Base-by-base conservation (phyloP, 176 grass and related monocot genomes). In the Ampelocalamus luodianensis region DNA sequence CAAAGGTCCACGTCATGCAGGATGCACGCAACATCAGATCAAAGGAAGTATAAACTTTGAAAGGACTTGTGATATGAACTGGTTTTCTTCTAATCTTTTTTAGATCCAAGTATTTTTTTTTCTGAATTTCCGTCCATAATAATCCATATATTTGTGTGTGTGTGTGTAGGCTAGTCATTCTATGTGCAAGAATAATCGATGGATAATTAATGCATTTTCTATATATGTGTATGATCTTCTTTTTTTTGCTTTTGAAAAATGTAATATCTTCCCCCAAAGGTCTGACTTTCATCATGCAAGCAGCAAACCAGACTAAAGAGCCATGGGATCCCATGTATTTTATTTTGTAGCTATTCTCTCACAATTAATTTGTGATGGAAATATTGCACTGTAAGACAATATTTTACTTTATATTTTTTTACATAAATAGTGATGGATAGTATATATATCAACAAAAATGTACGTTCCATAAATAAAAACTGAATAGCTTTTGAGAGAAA, bases 1-100 rank as follows among this genome's bases (percentile, higher is more conserved):
- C 76, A 71, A 50, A 87, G 54, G 81, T 91, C 89, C 54, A 84
- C 80, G 60, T 91, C 85, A 80, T 87, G 76, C 75, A 84, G 68
- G 63, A 38, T 74, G 76, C 81, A 88, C 85, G 89, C 85, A 91
- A 85, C 81, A 84, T 79, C 72, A 50, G 49, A 83, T 78, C 74
- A 83, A 68, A 74, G 60, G 42, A 68, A 79, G 50, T 51, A 60
- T 79, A 23, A 50, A 59, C 68, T 79, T 67, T 60, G 59, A 70
- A 71, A 79, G n/a, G 60, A 69, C 44, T 64, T 72, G 1, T 68
- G 27, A 83, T 53, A 36, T 43, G 40, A 71, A 79, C 44, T 71
- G 44, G 22, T 55, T 85, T 86, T 82, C 8, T 72, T 18, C 42
- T 27, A 22, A 22, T 1, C 42, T 17, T 70, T 69, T 74, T n/a